Percentiles rank a stretch among this genome's conserved stretches.
phyloP scores from a whole-genome alignment of 371 early-diverging fungal genomes.

The Umbelopsis sp. region DNA sequence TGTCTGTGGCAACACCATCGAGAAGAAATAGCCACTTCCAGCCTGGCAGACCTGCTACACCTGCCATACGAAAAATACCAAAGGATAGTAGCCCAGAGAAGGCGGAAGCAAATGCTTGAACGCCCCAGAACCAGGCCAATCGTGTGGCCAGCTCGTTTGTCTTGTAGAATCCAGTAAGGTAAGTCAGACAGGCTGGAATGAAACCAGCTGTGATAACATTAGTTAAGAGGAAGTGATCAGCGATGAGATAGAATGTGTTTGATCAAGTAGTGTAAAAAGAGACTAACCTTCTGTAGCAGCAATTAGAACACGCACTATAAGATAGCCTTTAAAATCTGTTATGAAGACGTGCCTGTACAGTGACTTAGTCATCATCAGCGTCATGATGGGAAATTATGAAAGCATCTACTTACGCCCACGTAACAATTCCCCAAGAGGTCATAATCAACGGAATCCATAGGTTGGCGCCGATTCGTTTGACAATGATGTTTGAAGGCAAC shows the following conservation, averaged over 20 bases:
- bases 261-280: neutral
- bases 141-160: slow-evolving; percentile 59
- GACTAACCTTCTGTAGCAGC: slow-evolving; percentile 32
- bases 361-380: too few species aligned
- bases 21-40: slow-evolving; percentile 64
- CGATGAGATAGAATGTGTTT: slow-evolving; percentile 20
- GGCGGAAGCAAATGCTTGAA: slow-evolving; percentile 60
- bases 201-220: slow-evolving; percentile 54
- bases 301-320: slow-evolving; percentile 35
- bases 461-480: slow-evolving; percentile 57
- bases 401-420: slow-evolving; percentile 41
- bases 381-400: slow-evolving; percentile 22
- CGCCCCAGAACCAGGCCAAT: slow-evolving; percentile 64
- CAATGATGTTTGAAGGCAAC: slow-evolving; percentile 52
- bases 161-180: slow-evolving; percentile 65
- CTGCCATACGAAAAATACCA: slow-evolving; percentile 57
- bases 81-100: slow-evolving; percentile 62
- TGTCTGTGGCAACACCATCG: slow-evolving; percentile 54
- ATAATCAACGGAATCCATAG: slow-evolving; percentile 64
- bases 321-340: slow-evolving; percentile 31
- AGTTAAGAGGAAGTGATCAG: slow-evolving; percentile 36
- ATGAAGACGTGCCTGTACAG: slow-evolving; percentile 1
- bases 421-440: slow-evolving; percentile 62
- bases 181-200: slow-evolving; percentile 61
- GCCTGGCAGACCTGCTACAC: slow-evolving; percentile 57